Base-by-base conservation (phyloP, 192 early-diverging fungal species). In the Coemansia sp. region DNA sequence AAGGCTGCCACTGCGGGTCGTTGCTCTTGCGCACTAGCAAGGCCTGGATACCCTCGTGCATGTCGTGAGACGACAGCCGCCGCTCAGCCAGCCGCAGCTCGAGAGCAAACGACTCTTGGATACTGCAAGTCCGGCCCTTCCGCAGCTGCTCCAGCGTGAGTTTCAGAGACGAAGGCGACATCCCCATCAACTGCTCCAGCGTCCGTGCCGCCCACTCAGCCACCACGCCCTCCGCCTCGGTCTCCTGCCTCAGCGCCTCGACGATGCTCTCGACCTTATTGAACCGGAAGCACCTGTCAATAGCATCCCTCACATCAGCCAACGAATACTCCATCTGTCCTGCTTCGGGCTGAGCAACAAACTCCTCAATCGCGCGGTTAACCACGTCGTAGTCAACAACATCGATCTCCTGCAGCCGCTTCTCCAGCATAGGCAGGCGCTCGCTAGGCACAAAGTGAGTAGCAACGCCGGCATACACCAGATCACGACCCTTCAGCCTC, bases 381-480 rank as follows among this genome's bases (percentile, higher is more conserved):
- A 98, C 88, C 11, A 91, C 92, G 10, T 89, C 89, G 44, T 91
- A 82, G 62, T 95, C 91, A 36, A 87, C 75, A 5, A 91, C 86
- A 44, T 92, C 93, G 27, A 98, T 72, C 67, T 94, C 94, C 65
- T 89, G 85, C 64, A 99, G 77, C 6, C 93, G 89, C 65, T 92
- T 81, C 75, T 95, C 90, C 60, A 99, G 87, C 13, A 89, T 76
- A 1, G 90, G 87, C 43, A 98, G 73, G 10, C 95, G 90, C 68
- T 90, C 89, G 6, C 92, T 92, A 16, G 97, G 95, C 27, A 99
- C 92, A 76, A 89, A 98, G 80, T 99, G 97, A 34, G 98, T 97
- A 29, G 94, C 98, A 79, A 99, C 92, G 33, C 98, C 97, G 6
- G 97, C 89, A 68, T 90, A 95, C 84, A 97, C 81, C 34, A 95